These are phyloP conservation scores for Phymatotrichopsis omnivora DNA, from an alignment of 2,329 filamentous ascomycete genomes.

Conservation along the genomic window DNA sequence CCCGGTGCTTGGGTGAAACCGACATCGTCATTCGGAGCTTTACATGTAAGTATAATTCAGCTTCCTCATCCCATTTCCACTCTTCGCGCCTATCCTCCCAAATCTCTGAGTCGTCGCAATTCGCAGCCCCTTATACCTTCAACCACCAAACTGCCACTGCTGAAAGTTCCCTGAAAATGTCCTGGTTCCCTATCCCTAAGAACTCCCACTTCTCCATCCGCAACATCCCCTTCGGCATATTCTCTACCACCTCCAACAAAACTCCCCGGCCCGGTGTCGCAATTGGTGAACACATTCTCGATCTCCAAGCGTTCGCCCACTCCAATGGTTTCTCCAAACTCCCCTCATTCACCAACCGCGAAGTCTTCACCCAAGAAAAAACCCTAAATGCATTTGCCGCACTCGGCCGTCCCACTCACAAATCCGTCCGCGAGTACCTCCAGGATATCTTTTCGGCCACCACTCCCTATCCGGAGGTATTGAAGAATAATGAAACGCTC, in stretches of 20 bases:
- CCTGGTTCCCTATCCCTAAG: slow-evolving; percentile 51
- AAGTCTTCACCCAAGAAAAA: slow-evolving; percentile 9
- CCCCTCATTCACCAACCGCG: slow-evolving; percentile 51
- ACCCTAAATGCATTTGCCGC: slow-evolving; percentile 65
- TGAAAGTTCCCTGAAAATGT: too few relatives aligned
- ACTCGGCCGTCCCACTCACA: slow-evolving; percentile 57
- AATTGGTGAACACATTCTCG: slow-evolving; percentile 61
- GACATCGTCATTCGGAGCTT: too few relatives aligned
- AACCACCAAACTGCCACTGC: too few relatives aligned
- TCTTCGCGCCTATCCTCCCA: too few relatives aligned
- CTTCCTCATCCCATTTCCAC: too few relatives aligned
- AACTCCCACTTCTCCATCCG: slow-evolving; percentile 61
- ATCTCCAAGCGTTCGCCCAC: slow-evolving; percentile 52
- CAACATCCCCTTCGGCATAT: slow-evolving; percentile 77
- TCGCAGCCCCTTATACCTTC: too few relatives aligned
- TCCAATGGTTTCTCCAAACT: slow-evolving; percentile 47
- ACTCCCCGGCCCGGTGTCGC: slow-evolving; percentile 57
- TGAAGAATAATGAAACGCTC: slow-evolving; percentile 52
- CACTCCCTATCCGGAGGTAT: slow-evolving; percentile 49
- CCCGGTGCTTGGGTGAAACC: too few relatives aligned
- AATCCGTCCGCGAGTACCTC: slow-evolving; percentile 57
- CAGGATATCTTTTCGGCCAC: slow-evolving; percentile 54
- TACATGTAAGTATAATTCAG: too few relatives aligned
- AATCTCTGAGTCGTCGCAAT: too few relatives aligned
- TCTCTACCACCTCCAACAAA: slow-evolving; percentile 50